Conservation (phyloP, 2,329 filamentous ascomycete species). For the Rhinocladiella similis region DNA sequence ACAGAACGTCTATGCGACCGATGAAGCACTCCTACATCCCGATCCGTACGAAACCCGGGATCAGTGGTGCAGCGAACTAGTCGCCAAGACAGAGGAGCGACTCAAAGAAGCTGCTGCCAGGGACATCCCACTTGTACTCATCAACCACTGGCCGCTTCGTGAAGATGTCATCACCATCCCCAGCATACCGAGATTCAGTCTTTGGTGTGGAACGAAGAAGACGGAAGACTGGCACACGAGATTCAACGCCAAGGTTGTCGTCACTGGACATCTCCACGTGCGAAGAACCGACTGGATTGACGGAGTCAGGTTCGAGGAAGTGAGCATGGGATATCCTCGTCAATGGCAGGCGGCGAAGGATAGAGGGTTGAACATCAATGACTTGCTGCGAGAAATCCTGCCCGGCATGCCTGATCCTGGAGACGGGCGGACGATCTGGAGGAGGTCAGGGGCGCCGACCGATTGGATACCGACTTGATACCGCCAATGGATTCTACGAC, state of each 20-base stretch:
- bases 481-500: no score
- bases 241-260: slow-evolving; percentile 30
- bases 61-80: slow-evolving; percentile 25
- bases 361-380: slow-evolving; percentile 24
- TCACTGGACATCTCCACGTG: slow-evolving; percentile 30
- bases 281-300: slow-evolving; percentile 29
- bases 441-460: slow-evolving; percentile 12
- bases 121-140: slow-evolving; percentile 25
- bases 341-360: slow-evolving; percentile 29
- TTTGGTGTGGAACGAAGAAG: slow-evolving; percentile 30
- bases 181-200: slow-evolving; percentile 27
- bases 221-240: slow-evolving; percentile 29
- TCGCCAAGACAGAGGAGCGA: slow-evolving; percentile 21
- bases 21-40: slow-evolving; percentile 28
- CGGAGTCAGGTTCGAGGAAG: slow-evolving; percentile 30
- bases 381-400: slow-evolving; percentile 28
- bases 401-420: slow-evolving; percentile 21
- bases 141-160: slow-evolving; percentile 31
- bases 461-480: background rate
- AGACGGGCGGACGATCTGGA: slow-evolving; percentile 22
- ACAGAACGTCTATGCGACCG: slow-evolving; percentile 27
- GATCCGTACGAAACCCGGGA: slow-evolving; percentile 28
- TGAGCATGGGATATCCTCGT: slow-evolving; percentile 28
- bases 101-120: slow-evolving; percentile 18
- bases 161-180: slow-evolving; percentile 28